Evolutionary conservation across 495 filamentous ascomycete species (phyloP), one percentile per base, ranked within the genome.

Genomic region (Talaromyces wortmannii): DNA sequence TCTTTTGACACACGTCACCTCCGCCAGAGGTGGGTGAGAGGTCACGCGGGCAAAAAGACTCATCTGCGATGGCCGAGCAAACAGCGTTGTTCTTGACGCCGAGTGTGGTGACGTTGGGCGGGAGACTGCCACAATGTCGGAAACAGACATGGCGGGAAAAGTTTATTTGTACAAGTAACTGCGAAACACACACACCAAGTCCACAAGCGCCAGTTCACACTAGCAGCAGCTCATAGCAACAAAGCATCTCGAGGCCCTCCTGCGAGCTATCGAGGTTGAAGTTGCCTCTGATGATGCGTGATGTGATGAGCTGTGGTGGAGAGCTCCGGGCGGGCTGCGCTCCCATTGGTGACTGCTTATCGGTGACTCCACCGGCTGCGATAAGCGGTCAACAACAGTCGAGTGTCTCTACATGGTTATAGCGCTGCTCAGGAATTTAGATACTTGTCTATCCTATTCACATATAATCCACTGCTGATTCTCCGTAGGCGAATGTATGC

Each of bases 1-100:
- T 43, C 72, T 62, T n/a, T 68, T 69, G 16, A 87, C 58, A 56
- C 80, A 75, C 3, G 87, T 87, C 7, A 85, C 73, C 64, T 90
- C 86, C 5, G 83, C 87, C 52, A 92, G 64, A 3, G 89, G 81
- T 4, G 90, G 90, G 59, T 83, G 73, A 49, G 75, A 81, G 6
- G 77, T 73, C 7, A 85, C 62, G 52, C 72, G 70, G 29, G 79
- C 72, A 57, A 82, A 79, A 56, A 83, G 59, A 45, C 64, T 61
- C 71, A 77, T 78, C 55, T 78, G 75, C 13, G 67, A 72, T 31
- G 74, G 68, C 18, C 73, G 63, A 13, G 67, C 61, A 55, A 75
- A 78, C 11, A 30, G 43, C 16, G 17, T 7, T 15, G 36, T 42
- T 42, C 44, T 40, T 23, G 23, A 31, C 12, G 44, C 42, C 31